These are phyloP conservation scores for Hypholoma fasciculare DNA, from an alignment of 768 basidiomycete genomes.

Conservation along the genomic window DNA sequence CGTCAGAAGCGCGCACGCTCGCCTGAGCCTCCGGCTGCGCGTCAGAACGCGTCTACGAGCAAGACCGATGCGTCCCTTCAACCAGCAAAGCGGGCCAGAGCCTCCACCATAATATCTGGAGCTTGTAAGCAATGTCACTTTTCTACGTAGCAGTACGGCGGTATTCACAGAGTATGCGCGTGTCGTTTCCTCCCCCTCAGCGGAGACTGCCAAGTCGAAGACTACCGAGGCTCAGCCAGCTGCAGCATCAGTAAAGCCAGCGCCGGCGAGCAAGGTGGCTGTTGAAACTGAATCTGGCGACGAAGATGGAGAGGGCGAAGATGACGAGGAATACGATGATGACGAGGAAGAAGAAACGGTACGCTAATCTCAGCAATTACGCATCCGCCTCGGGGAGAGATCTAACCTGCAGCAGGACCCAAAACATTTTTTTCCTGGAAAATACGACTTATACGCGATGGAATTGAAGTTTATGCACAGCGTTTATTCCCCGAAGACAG, in stretches of 20 bases:
- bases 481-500: slow-evolving; percentile 28
- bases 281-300: not conserved
- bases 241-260: too few species aligned
- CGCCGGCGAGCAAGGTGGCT: not conserved
- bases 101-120: not conserved
- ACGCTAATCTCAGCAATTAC: too few species aligned
- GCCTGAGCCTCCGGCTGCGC: not conserved
- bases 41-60: not conserved
- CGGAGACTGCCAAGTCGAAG: too few species aligned
- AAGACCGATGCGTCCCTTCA: not conserved
- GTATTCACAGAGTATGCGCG: too few species aligned
- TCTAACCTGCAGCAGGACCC: not conserved
- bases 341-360: not conserved
- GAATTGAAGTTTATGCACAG: slow-evolving; percentile 33
- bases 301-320: not conserved
- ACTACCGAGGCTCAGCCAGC: too few species aligned
- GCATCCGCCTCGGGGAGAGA: not conserved
- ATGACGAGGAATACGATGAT: not conserved
- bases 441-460: slow-evolving; percentile 41
- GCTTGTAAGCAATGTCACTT: too few species aligned
- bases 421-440: slow-evolving; percentile 22
- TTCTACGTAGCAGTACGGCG: too few species aligned
- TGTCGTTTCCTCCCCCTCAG: too few species aligned
- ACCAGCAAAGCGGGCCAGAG: not conserved
- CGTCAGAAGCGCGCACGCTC: not conserved